Evolutionary conservation across 164 flowering plant genomes (phyloP).

Genomic region (Vitis labrusca): DNA sequence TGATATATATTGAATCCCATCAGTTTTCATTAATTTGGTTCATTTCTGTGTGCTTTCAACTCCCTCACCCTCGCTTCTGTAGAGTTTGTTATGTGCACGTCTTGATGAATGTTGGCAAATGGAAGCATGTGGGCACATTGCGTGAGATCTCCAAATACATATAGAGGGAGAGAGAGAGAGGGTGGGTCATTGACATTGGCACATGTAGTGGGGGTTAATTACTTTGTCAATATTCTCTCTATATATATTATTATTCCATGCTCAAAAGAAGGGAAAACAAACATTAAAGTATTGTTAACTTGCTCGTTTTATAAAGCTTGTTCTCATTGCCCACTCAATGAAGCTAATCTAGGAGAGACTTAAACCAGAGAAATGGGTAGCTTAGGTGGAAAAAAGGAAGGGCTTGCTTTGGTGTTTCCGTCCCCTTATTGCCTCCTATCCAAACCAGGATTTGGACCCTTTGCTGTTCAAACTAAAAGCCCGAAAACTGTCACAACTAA

Average conservation of each 20-base stretch:
- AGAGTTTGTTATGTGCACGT: constrained; percentile 45
- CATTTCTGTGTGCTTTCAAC: too few relatives aligned
- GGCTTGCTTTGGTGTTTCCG: not conserved
- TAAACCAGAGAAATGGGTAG: too few relatives aligned
- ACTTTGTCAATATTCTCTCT: not conserved
- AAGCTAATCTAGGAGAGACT: too few relatives aligned
- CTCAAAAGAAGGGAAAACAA: not conserved
- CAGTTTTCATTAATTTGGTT: too few relatives aligned
- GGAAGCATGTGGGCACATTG: constrained; percentile 24
- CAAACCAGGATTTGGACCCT: not conserved
- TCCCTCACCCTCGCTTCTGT: too few relatives aligned
- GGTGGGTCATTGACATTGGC: not conserved
- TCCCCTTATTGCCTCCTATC: not conserved
- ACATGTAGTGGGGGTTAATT: constrained; percentile 12
- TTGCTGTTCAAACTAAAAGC: not conserved
- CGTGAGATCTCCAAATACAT: constrained; percentile 27
- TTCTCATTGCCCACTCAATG: too few relatives aligned
- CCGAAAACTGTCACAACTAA: not conserved
- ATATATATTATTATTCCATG: not conserved
- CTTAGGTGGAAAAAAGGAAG: not conserved
- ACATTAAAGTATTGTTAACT: not conserved
- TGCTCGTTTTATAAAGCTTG: too few relatives aligned
- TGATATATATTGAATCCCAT: too few relatives aligned
- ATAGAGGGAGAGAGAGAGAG: not conserved
- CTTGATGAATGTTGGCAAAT: constrained; percentile 17